Evolutionary conservation across 2,329 filamentous ascomycete genomes (phyloP), one percentile per base, ranked within the genome.

Genomic region (Elsinoe perseae): DNA sequence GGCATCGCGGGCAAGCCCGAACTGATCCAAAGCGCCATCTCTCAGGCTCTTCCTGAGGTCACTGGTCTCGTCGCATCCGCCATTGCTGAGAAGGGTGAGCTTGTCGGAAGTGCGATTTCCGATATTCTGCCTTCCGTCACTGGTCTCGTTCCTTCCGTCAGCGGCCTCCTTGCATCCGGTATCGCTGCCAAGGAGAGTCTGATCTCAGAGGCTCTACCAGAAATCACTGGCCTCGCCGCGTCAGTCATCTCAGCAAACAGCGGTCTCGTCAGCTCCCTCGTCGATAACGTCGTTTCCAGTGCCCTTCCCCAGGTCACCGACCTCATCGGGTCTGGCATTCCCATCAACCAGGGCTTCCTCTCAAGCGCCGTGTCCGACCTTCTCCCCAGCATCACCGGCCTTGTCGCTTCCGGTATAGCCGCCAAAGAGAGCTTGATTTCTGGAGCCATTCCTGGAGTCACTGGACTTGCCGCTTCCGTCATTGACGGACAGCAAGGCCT

Each of bases 1-100:
- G 44, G 44, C 14, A 16, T 50, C 21, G 44, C 44, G n/a, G 21
- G 5, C 4, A 50, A 50, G 25, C 27, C 25, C 14, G 44, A 50
- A 28, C 21, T 50, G 25, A 28, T 50, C 18, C 20, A 30, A 10
- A 50, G 44, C 9, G 44, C 25, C 28, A 34, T 50, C 44, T 50
- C 44, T 10, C 44, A 50, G 18, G 44, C 44, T 30, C 44, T 50
- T 34, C 44, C 44, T 50, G 14, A 30, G n/a, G 44, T 50, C n/a
- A 16, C 44, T 21, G 21, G 21, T 32, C 25, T 50, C 21, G 28
- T 50, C 28, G 44, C 44, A 2, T 50, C 44, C 23, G 40, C 40
- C 3, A 44, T 44, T 32, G 44, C 44, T 12, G 44, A 10, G 7
- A 30, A 50, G 12, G n/a, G 28, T 10, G 28, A 34, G 6, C 44